phyloP scores from a whole-genome alignment of 1,139 yeast genomes.

The Blastobotrys elegans region DNA sequence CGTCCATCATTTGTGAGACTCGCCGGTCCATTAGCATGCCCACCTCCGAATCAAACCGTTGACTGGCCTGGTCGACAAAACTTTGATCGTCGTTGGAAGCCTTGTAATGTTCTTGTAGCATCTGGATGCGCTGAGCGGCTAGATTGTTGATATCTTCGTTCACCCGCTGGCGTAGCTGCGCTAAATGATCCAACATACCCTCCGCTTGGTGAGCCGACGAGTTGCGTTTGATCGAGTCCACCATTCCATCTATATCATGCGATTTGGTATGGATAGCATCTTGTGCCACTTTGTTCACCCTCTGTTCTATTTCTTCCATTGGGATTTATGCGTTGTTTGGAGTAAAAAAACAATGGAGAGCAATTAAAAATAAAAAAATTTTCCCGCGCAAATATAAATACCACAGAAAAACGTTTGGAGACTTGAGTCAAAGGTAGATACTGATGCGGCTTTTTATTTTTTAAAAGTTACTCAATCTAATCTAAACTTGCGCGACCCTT shows the following conservation, averaged over 20 bases:
- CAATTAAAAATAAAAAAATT: no score
- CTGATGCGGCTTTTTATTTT: no score
- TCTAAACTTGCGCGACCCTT: no score
- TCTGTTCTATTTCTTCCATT: not conserved
- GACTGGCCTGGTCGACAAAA: not conserved
- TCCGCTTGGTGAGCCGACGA: not conserved
- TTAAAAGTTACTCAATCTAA: no score
- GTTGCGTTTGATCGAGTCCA: not conserved
- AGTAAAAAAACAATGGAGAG: no score
- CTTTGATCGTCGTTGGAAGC: not conserved
- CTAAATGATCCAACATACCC: not conserved
- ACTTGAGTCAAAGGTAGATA: no score
- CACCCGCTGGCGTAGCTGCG: not conserved
- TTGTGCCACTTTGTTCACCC: not conserved
- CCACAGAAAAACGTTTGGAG: no score
- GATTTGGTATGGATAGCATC: not conserved
- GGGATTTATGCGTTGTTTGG: not conserved
- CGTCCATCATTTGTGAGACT: constrained; percentile 4
- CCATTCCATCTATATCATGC: not conserved
- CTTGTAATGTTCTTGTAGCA: not conserved
- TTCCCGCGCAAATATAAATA: no score
- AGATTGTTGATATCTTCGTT: not conserved
- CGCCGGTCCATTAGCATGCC: constrained; percentile 4
- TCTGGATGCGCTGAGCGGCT: not conserved
- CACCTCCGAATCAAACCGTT: constrained; percentile 4